A percentile compares a stretch with the other conserved stretches of the same genome.
These are phyloP conservation scores for Astragalus glycyphyllos DNA, from an alignment of 306 rosid species.

Conservation along the genomic window DNA sequence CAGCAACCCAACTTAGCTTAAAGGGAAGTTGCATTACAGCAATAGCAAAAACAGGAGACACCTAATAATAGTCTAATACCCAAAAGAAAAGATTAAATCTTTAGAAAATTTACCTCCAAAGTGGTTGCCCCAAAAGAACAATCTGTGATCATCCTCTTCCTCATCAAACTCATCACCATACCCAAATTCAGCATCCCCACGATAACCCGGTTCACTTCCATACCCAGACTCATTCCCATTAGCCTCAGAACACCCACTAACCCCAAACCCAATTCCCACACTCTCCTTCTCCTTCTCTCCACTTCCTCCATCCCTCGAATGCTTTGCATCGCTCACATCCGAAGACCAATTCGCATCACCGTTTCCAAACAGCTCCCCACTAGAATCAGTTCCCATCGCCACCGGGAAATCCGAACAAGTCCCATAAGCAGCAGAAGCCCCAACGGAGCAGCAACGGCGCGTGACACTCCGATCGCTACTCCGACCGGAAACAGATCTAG, in stretches of 20 bases:
- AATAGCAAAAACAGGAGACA: not conserved
- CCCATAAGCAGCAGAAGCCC: conserved; percentile 90
- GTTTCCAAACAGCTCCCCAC: conserved; percentile 90
- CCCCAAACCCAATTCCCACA: conserved; percentile 67
- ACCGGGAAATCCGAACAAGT: conserved; percentile 96
- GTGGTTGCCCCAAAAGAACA: conserved; percentile 81
- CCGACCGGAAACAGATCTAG: conserved; percentile 95
- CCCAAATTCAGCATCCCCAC: conserved; percentile 97
- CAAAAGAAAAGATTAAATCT: not conserved
- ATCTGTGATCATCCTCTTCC: conserved; percentile 84
- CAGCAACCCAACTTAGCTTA: conserved; percentile 9
- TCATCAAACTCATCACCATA: conserved; percentile 96
- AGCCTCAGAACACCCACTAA: conserved; percentile 67
- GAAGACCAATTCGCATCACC: conserved; percentile 93
- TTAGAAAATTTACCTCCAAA: conserved; percentile 58
- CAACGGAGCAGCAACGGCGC: conserved; percentile 86
- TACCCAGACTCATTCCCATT: conserved; percentile 91
- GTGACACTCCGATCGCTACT: conserved; percentile 97
- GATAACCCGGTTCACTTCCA: conserved; percentile 99
- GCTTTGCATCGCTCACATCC: conserved; percentile 90
- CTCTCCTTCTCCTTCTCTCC: conserved; percentile 86
- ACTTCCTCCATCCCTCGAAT: conserved; percentile 63
- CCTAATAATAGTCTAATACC: not conserved
- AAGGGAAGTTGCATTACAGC: not conserved
- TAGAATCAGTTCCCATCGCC: conserved; percentile 91